Percentiles rank a stretch among this genome's conserved stretches.
These are phyloP conservation scores for Thelephora terrestris DNA, from an alignment of 1,284 basidiomycete genomes.

Conservation along the genomic window DNA sequence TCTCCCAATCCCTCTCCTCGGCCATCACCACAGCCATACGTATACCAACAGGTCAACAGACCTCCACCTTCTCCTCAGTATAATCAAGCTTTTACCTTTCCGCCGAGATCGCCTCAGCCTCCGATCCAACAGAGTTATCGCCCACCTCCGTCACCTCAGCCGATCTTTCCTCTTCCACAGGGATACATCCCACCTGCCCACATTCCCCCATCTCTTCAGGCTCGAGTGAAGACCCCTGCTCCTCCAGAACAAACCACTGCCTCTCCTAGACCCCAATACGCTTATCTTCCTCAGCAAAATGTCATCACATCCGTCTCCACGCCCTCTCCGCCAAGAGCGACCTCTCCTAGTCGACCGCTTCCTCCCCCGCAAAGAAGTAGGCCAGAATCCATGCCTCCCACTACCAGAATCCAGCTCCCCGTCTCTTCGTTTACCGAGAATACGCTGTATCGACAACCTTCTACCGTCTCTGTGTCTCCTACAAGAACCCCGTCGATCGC, in stretches of 20 bases:
- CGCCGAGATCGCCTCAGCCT: neutral
- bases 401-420: neutral
- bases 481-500: neutral
- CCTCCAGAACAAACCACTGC: neutral
- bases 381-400: neutral
- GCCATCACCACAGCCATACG: no score
- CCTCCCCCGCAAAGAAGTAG: neutral
- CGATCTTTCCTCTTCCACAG: neutral
- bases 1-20: no score
- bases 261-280: neutral
- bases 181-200: neutral
- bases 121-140: neutral
- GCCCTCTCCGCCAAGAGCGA: neutral
- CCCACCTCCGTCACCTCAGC: neutral
- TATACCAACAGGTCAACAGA: no score
- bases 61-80: no score
- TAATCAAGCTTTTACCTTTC: neutral
- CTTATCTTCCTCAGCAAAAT: neutral
- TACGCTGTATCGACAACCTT: neutral
- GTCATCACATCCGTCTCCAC: neutral
- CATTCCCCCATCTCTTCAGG: neutral
- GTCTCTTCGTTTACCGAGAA: neutral
- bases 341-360: neutral
- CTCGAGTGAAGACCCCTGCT: neutral
- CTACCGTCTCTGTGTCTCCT: neutral